Evolutionary conservation across 1,284 basidiomycete species (phyloP).

Genomic region (Trichosporon ovoides): DNA sequence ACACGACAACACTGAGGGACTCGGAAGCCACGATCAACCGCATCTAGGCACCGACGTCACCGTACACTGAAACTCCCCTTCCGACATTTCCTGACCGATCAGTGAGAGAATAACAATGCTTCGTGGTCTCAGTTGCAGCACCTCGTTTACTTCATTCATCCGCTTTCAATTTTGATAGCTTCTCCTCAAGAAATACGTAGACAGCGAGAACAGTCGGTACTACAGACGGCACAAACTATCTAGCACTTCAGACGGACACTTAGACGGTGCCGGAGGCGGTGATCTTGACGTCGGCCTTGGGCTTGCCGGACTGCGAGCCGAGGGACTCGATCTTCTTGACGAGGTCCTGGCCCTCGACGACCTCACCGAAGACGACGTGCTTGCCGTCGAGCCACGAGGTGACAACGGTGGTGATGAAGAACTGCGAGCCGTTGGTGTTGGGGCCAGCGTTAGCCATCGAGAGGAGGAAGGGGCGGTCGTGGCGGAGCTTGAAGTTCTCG

Average conservation of each 20-base stretch:
- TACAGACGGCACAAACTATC: neutral
- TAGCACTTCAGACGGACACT: conserved; percentile 9
- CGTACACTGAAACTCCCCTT: neutral
- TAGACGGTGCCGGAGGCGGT: conserved; percentile 46
- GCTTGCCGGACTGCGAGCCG: conserved; percentile 48
- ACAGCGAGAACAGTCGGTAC: neutral
- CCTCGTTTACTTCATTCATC: conserved; percentile 7
- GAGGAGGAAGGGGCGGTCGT: conserved; percentile 59
- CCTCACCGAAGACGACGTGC: conserved; percentile 85
- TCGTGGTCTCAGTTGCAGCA: too few species aligned
- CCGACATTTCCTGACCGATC: neutral
- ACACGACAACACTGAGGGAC: neutral
- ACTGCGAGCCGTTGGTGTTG: conserved; percentile 61
- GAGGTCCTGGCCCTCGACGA: conserved; percentile 74
- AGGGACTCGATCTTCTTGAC: conserved; percentile 52
- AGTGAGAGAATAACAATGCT: too few species aligned
- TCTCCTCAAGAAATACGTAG: conserved; percentile 7
- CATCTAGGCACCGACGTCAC: conserved; percentile 7
- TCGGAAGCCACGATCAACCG: too few species aligned
- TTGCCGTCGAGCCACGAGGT: conserved; percentile 58
- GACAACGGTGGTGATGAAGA: conserved; percentile 68
- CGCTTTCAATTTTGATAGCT: neutral
- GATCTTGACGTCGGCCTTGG: conserved; percentile 48
- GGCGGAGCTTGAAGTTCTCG: conserved; percentile 78
- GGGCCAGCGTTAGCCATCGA: conserved; percentile 77